Base-by-base conservation (phyloP, 2,329 filamentous ascomycete genomes). In the Aspergillus hiratsukae region DNA sequence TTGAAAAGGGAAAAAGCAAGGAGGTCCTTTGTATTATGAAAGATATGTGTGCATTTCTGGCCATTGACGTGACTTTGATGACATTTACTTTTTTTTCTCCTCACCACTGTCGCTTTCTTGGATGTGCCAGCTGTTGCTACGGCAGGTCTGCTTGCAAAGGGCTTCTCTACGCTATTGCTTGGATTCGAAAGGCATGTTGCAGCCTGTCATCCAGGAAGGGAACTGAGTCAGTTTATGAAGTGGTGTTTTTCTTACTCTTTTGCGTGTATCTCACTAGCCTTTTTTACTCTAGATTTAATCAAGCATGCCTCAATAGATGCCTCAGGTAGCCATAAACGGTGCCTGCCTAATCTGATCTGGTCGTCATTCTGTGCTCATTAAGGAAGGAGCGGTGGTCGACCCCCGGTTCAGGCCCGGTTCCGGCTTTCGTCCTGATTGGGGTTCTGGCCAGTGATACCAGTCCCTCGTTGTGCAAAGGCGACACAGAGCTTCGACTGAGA, bases 1-100 rank as follows among this genome's bases (percentile, higher is more conserved):
- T 56, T 76, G 63, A 69, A 23, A 10, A 10, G 21, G 21, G 21
- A 23, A 23, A 45, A 45, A 45, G 17, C n/a, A 45, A 45, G 21
- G 21, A 23, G 21, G 23, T 23, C 21, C 10, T 23, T 45, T 45
- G 41, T 23, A 46, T 46, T 14, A 23, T 23, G 21, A 23, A 51
- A 41, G 49, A 51, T 37, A 55, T 49, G 48, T 23, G 43, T 23
- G 28, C 21, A 19, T 19, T 29, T 41, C n/a, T 37, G 43, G 23
- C 50, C 49, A 11, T 54, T 48, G 45, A 11, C 35, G 14, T 7
- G 31, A 17, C 31, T 37, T 7, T 31, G 14, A 37, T 17, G 31
- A 37, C 31, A n/a, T 37, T 17, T 35, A 35, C 31, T 35, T 17
- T 37, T 37, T 6, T 11, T 35, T 35, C 31, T 35, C 31, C 40